Evolutionary conservation across 371 early-diverging fungal genomes (phyloP).

Genomic region (Actinomortierella ambigua): DNA sequence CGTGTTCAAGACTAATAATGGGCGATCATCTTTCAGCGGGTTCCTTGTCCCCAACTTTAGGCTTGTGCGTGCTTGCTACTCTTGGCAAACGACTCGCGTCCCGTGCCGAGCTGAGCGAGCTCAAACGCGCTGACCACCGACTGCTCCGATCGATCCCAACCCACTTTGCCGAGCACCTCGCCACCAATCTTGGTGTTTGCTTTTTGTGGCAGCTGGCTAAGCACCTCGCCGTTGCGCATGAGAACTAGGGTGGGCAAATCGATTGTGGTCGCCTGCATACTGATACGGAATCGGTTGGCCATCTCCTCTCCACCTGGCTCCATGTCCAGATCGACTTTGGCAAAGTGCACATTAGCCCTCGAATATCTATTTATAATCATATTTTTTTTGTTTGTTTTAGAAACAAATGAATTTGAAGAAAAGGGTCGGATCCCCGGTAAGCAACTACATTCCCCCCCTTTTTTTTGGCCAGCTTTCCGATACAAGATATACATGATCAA

Average conservation of each 20-base stretch:
- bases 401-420: background rate
- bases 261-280: constrained; percentile 31
- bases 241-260: constrained; percentile 38
- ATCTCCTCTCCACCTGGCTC: constrained; percentile 29
- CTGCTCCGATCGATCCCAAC: constrained; percentile 41
- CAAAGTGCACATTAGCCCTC: constrained; percentile 31
- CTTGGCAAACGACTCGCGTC: constrained; percentile 30
- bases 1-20: too few species aligned
- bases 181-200: constrained; percentile 28
- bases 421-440: background rate
- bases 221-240: constrained; percentile 33
- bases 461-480: too few species aligned
- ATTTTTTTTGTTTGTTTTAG: too few species aligned
- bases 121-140: constrained; percentile 36
- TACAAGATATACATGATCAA: too few species aligned
- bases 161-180: constrained; percentile 40
- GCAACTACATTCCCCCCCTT: too few species aligned
- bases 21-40: too few species aligned
- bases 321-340: constrained; percentile 39
- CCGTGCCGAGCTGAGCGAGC: constrained; percentile 25
- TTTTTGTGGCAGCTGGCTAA: constrained; percentile 36
- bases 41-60: too few species aligned
- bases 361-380: constrained; percentile 25
- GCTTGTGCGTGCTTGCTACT: too few species aligned
- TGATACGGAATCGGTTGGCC: constrained; percentile 34